phyloP scores from a whole-genome alignment of 2,329 filamentous ascomycete genomes.

The Raffaelea deltoideospora region DNA sequence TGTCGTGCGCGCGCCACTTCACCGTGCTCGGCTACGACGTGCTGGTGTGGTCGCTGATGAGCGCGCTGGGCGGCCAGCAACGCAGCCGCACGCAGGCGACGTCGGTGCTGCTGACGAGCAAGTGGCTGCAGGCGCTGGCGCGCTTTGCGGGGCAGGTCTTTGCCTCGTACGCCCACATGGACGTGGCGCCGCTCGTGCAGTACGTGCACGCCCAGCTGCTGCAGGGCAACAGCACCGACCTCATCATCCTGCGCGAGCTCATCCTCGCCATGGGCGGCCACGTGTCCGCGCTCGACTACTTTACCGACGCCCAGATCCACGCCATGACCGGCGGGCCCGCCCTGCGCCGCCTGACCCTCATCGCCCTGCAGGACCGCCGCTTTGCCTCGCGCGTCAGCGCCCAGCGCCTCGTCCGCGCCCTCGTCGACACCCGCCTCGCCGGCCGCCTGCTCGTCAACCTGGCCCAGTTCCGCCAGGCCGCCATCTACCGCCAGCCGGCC shows the following conservation, averaged over 20 bases:
- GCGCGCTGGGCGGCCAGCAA: constrained; percentile 45
- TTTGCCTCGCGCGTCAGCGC: constrained; percentile 48
- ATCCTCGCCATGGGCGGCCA: constrained; percentile 91
- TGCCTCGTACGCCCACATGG: constrained; percentile 69
- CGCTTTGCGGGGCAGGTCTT: constrained; percentile 87
- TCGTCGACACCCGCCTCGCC: constrained; percentile 64
- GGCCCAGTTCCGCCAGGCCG: constrained; percentile 79
- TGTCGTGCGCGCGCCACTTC: constrained; percentile 89
- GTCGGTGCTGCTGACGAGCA: constrained; percentile 61
- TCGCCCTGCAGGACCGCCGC: constrained; percentile 67
- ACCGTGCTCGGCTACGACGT: constrained; percentile 87
- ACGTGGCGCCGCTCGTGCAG: constrained; percentile 70
- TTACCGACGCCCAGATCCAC: constrained; percentile 74
- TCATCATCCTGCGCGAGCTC: constrained; percentile 83
- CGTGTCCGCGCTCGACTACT: constrained; percentile 67
- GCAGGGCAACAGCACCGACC: constrained; percentile 70
- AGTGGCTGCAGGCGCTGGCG: constrained; percentile 81
- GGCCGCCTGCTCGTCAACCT: constrained; percentile 78
- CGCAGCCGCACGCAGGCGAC: constrained; percentile 47
- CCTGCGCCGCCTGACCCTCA: constrained; percentile 65
- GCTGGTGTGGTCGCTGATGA: constrained; percentile 82
- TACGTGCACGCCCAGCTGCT: constrained; percentile 79
- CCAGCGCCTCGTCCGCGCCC: constrained; percentile 61
- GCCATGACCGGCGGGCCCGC: constrained; percentile 78
- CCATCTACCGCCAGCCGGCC: constrained; percentile 59